phyloP scores from a whole-genome alignment of 2,329 filamentous ascomycete genomes.

The Pyricularia sp. region DNA sequence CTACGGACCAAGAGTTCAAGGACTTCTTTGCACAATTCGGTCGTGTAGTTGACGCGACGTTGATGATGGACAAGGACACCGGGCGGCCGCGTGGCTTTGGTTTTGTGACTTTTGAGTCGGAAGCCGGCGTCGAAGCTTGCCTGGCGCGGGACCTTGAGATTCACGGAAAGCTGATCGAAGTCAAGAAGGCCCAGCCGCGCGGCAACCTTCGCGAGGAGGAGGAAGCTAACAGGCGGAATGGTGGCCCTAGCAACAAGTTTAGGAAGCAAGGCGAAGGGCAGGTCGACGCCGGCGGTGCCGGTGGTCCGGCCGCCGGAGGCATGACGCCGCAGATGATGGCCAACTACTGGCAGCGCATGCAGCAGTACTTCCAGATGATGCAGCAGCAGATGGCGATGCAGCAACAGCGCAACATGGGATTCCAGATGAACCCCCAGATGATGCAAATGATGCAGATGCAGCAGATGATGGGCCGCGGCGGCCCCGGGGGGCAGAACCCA shows the following conservation, averaged over 20 bases:
- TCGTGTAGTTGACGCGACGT: conserved; percentile 86
- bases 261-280: conserved; percentile 30
- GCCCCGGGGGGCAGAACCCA: conserved; percentile 20
- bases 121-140: conserved; percentile 85
- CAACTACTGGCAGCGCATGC: conserved; percentile 97
- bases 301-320: conserved; percentile 31
- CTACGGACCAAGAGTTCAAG: conserved; percentile 89
- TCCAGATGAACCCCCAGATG: conserved; percentile 60
- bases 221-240: conserved; percentile 48
- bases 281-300: conserved; percentile 19
- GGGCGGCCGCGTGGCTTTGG: conserved; percentile 93
- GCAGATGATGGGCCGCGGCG: conserved; percentile 26
- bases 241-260: conserved; percentile 35
- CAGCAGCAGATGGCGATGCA: conserved; percentile 86
- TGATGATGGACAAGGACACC: conserved; percentile 99
- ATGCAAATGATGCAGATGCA: conserved; percentile 62
- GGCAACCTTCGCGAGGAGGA: conserved; percentile 91
- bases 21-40: conserved; percentile 96
- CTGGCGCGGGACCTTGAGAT: conserved; percentile 79
- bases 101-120: conserved; percentile 95
- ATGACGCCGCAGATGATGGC: conserved; percentile 98
- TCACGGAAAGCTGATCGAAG: conserved; percentile 90
- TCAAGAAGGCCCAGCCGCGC: conserved; percentile 92
- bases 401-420: conserved; percentile 40
- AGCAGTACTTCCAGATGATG: conserved; percentile 93